Percentiles rank a stretch among this genome's conserved stretches.
These are phyloP conservation scores for Coccomyxa sp. DNA, from an alignment of 139 green algal species.

Conservation along the genomic window DNA sequence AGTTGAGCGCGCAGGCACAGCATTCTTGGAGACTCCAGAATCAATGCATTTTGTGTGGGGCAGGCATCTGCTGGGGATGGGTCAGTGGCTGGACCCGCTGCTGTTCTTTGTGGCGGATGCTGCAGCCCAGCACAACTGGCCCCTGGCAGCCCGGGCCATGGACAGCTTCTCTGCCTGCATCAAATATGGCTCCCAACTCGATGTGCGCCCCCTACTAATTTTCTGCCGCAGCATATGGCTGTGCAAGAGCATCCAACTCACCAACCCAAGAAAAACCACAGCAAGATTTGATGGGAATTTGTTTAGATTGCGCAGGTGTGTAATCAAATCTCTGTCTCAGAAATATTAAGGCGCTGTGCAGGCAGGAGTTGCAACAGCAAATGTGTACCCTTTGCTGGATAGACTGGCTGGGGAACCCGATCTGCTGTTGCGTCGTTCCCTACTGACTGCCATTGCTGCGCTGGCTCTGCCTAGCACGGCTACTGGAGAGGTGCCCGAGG, in stretches of 20 bases:
- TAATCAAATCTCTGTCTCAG: neutral
- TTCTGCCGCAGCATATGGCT: neutral
- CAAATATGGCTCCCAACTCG: neutral
- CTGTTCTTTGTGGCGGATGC: constrained; percentile 70
- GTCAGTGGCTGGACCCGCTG: constrained; percentile 53
- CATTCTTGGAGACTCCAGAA: neutral
- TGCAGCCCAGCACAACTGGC: constrained; percentile 21
- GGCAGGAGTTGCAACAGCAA: neutral
- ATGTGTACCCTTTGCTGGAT: constrained; percentile 35
- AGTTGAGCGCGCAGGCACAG: neutral
- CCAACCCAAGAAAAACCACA: neutral
- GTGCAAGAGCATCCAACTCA: neutral
- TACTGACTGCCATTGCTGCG: constrained; percentile 20
- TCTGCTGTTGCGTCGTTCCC: constrained; percentile 9
- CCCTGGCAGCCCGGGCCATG: constrained; percentile 28
- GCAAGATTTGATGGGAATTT: neutral
- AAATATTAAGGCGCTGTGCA: neutral
- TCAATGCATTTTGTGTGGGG: neutral
- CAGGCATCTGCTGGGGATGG: constrained; percentile 30
- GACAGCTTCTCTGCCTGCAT: constrained; percentile 38
- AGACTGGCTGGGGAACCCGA: constrained; percentile 15
- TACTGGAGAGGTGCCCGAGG: neutral
- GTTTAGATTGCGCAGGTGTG: neutral
- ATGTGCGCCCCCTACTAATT: neutral
- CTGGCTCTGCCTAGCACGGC: constrained; percentile 11